Evolutionary conservation across 176 grass and related monocot species (phyloP).

Genomic region (Zea mays): Zm-B73-REFERENCE-NAM-5.0 NC_050099.1:40226501-40227000

Average conservation of each 20-base stretch:
- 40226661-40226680: constrained; percentile 94
- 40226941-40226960: neutral
- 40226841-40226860: neutral
- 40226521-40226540: too few species aligned
- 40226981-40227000: neutral
- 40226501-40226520: too few species aligned
- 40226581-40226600: neutral
- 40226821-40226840: neutral
- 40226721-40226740: constrained; percentile 86
- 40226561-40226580: neutral
- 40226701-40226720: constrained; percentile 82
- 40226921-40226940: neutral
- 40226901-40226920: neutral
- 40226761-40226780: constrained; percentile 75
- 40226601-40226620: constrained; percentile 82
- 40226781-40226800: constrained; percentile 93
- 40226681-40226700: constrained; percentile 96
- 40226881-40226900: neutral
- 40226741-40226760: constrained; percentile 86
- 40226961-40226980: neutral
- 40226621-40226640: constrained; percentile 85
- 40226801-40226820: constrained; percentile 90
- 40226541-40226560: too few species aligned
- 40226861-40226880: neutral
- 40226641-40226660: constrained; percentile 90